A percentile compares a stretch with the other conserved stretches of the same genome.
Conservation (phyloP, 2,329 filamentous ascomycete genomes). For the Claviceps sp. region DNA sequence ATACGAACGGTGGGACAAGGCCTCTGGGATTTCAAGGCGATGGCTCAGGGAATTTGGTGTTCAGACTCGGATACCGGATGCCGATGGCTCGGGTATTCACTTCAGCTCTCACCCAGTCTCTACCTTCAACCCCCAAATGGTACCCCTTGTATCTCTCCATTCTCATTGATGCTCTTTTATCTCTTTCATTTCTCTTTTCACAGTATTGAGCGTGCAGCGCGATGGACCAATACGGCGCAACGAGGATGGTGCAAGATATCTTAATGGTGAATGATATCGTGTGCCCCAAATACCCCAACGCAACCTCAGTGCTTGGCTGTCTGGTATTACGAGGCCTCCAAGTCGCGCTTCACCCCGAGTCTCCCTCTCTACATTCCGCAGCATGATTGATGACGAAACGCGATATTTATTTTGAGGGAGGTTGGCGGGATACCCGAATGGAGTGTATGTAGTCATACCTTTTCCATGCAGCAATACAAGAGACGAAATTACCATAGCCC, state of each 20-base stretch:
- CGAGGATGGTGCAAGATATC: slow-evolving; percentile 9
- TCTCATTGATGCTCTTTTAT: slow-evolving; percentile 7
- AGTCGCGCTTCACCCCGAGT: slow-evolving; percentile 4
- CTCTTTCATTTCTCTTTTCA: background rate
- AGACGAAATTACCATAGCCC: slow-evolving; percentile 9
- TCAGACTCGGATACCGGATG: background rate
- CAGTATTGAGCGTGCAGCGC: background rate
- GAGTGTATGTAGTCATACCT: slow-evolving; percentile 13
- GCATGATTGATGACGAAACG: slow-evolving; percentile 11
- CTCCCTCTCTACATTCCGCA: slow-evolving; percentile 8
- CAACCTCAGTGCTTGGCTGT: slow-evolving; percentile 8
- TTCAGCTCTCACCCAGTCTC: slow-evolving; percentile 11
- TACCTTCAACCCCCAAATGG: slow-evolving; percentile 12
- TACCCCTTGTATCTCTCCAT: slow-evolving; percentile 5
- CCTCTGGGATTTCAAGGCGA: background rate
- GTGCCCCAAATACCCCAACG: slow-evolving; percentile 10
- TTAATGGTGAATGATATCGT: slow-evolving; percentile 9
- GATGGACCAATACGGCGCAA: background rate
- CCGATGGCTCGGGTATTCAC: background rate
- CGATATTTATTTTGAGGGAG: slow-evolving; percentile 3
- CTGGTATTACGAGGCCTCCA: slow-evolving; percentile 2
- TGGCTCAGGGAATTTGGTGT: background rate
- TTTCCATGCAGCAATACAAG: slow-evolving; percentile 7
- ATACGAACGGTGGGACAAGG: background rate
- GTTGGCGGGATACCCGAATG: slow-evolving; percentile 9